These are phyloP conservation scores for Chernovozyma aurita DNA, from an alignment of 1,139 yeast genomes.

Conservation along the genomic window DNA sequence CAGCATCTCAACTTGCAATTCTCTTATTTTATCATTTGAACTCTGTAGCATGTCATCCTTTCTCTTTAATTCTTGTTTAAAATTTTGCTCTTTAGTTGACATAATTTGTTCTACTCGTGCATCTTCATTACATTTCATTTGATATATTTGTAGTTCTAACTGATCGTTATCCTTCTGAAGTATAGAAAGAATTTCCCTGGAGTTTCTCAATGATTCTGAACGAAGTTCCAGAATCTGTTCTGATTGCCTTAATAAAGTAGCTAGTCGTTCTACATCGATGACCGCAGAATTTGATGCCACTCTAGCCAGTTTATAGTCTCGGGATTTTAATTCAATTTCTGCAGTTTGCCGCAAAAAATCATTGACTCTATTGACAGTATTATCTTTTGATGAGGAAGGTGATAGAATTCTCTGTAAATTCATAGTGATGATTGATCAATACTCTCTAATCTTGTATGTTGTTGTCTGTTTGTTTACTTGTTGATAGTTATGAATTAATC, in stretches of 20 bases:
- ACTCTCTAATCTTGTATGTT: too few relatives aligned
- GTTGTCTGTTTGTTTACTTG: too few relatives aligned
- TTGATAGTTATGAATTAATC: too few relatives aligned
- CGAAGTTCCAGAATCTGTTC: background rate
- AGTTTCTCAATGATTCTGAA: background rate
- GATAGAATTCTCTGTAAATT: background rate
- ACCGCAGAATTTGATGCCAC: background rate
- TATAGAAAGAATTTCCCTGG: background rate
- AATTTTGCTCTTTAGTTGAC: background rate
- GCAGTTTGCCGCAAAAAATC: background rate
- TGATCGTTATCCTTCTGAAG: background rate
- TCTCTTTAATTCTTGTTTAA: background rate
- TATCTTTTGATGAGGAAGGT: background rate
- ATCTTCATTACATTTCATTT: conserved; percentile 1
- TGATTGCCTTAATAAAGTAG: background rate
- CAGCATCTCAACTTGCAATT: background rate
- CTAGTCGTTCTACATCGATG: conserved; percentile 1
- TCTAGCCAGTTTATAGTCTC: conserved; percentile 1
- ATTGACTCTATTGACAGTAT: background rate
- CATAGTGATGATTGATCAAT: too few relatives aligned
- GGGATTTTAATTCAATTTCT: conserved; percentile 1
- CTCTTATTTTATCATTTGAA: background rate
- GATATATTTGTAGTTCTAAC: background rate
- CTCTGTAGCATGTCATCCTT: background rate
- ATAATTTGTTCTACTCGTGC: background rate